phyloP scores from a whole-genome alignment of 129 eudicot species.

The Kitagawia praeruptora region DNA sequence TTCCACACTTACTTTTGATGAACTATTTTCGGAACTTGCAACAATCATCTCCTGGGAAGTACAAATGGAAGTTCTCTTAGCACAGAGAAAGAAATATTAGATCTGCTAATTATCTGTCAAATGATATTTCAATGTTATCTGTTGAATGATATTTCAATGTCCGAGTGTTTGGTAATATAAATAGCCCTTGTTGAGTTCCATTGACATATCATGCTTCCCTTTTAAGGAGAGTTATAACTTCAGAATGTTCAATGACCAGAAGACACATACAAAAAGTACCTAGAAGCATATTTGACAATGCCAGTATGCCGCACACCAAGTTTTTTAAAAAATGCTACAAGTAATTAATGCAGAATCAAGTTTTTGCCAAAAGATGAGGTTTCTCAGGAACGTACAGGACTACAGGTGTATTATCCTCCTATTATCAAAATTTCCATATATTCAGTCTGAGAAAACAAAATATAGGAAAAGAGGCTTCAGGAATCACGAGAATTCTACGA shows the following conservation, averaged over 20 bases:
- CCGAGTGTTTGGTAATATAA: background rate
- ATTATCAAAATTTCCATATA: background rate
- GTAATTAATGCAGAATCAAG: background rate
- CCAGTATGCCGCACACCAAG: no score
- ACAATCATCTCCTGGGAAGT: constrained; percentile 68
- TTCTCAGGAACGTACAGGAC: background rate
- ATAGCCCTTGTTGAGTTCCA: background rate
- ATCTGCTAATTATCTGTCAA: background rate
- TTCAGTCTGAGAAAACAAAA: background rate
- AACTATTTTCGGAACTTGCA: constrained; percentile 44
- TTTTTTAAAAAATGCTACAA: background rate
- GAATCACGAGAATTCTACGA: constrained; percentile 1
- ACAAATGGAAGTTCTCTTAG: background rate
- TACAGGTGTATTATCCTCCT: background rate
- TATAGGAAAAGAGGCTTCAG: background rate
- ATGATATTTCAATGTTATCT: background rate
- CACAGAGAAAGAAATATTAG: background rate
- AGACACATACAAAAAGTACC: background rate
- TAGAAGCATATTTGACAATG: background rate
- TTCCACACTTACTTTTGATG: constrained; percentile 39
- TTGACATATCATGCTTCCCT: background rate
- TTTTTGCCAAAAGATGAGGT: constrained; percentile 1
- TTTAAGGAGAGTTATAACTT: background rate
- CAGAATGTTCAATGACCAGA: background rate
- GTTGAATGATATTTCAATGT: background rate